Evolutionary conservation across 495 filamentous ascomycete genomes (phyloP).

Genomic region (Sporormia fimetaria): DNA sequence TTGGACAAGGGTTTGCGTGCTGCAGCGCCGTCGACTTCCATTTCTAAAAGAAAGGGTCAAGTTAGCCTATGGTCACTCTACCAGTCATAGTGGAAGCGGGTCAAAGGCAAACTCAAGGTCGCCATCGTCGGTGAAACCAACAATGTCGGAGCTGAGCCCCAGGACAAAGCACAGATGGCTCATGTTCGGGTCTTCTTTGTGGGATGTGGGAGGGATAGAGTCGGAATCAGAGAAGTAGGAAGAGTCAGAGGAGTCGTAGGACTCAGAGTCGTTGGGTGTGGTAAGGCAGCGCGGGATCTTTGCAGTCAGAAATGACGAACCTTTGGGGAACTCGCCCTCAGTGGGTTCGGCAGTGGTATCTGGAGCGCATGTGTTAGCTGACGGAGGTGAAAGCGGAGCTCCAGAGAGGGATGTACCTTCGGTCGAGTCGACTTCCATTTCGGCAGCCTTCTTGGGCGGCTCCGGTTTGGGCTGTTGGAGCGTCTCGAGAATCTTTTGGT

Average conservation of each 20-base stretch:
- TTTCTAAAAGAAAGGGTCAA: constrained; percentile 11
- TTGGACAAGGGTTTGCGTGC: background rate
- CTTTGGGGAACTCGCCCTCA: constrained; percentile 16
- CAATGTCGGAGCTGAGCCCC: constrained; percentile 23
- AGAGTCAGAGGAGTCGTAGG: too few relatives aligned
- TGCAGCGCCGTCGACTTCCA: constrained; percentile 23
- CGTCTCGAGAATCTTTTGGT: constrained; percentile 66
- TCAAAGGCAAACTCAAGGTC: constrained; percentile 17
- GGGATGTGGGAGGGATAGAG: constrained; percentile 6
- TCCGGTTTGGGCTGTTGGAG: constrained; percentile 51
- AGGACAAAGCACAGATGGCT: constrained; percentile 4
- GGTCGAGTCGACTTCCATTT: constrained; percentile 32
- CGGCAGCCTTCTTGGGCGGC: constrained; percentile 11
- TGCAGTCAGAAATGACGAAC: constrained; percentile 15
- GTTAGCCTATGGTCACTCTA: constrained; percentile 17
- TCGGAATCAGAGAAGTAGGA: background rate
- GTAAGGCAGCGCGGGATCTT: constrained; percentile 9
- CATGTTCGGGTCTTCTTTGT: constrained; percentile 2
- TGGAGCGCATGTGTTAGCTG: background rate
- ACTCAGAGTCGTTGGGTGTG: too few relatives aligned
- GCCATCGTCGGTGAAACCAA: constrained; percentile 8
- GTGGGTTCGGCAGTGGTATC: constrained; percentile 5
- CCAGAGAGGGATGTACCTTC: constrained; percentile 9
- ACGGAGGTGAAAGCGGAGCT: background rate
- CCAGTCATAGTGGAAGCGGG: constrained; percentile 7